Base-by-base conservation (phyloP, 2,329 filamentous ascomycete species). In the Hypoxylon sp. region DNA sequence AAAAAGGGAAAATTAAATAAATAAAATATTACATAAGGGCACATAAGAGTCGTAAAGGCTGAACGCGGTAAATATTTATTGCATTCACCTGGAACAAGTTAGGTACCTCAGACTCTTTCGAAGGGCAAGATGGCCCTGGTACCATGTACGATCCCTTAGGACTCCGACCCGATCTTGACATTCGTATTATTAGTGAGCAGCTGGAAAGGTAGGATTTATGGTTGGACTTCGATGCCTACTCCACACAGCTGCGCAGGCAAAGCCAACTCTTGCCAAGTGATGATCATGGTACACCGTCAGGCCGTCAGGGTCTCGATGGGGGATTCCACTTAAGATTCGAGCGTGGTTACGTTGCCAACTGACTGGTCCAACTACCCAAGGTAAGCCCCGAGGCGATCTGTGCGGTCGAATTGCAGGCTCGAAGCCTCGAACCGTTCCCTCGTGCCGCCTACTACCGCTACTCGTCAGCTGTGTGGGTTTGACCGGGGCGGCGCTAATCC, bases 331-430 rank as follows among this genome's bases (percentile, higher is more conserved):
- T 69, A n/a, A n/a, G n/a, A 57, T 59, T 60, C 58, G 14, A 63
- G 54, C 70, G 59, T 69, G 62, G 68, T 69, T 70, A 68, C 68
- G 67, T 67, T 70, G 69, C 66, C 63, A 71, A 65, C 66, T 67
- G 63, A 59, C 42, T 50, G 62, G 59, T 65, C 66, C 66, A 61
- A 61, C 59, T 59, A 52, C 35, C 54, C 54, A 63, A 60, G 54
- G 63, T 66, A 71, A 63, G 70, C 70, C 66, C 48, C 54, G 57
- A 69, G 68, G 55, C 60, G 70, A 73, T 73, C 71, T 68, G 64
- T 68, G 66, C 69, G 42, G 59, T 48, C 58, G 54, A 60, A 64
- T 64, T 60, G 47, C 59, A 55, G 33, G 42, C 59, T 52, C 54
- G 57, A 70, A 66, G 54, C 57, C 59, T 64, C 65, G 53, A 67